Evolutionary conservation across 2,329 filamentous ascomycete species (phyloP).

Genomic region (Clonostachys chloroleuca): DNA sequence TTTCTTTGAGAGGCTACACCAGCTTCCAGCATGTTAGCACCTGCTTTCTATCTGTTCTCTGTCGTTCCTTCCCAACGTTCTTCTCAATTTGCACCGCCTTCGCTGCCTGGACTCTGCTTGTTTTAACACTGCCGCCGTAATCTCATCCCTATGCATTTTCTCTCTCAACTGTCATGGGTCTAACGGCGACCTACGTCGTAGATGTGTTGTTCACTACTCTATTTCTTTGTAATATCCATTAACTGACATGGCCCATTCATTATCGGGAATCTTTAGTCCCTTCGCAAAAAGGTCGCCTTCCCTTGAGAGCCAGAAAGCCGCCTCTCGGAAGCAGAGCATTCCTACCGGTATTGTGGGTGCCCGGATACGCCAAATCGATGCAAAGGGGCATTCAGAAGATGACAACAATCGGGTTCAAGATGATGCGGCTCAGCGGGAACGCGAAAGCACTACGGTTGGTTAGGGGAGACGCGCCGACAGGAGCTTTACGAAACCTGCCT

Average conservation of each 20-base stretch:
- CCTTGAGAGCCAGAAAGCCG: constrained; percentile 3
- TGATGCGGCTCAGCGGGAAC: constrained; percentile 8
- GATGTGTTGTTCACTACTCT: not conserved
- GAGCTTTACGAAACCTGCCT: constrained; percentile 15
- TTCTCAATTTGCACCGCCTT: too few species aligned
- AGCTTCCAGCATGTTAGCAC: too few species aligned
- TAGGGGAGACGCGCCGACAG: constrained; percentile 16
- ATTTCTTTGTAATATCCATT: not conserved
- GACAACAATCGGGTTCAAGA: not conserved
- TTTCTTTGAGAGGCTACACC: too few species aligned
- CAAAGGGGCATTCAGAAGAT: constrained; percentile 8
- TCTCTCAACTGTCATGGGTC: too few species aligned
- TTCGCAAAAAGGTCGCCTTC: constrained; percentile 1
- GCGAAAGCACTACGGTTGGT: constrained; percentile 16
- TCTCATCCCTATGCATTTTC: too few species aligned
- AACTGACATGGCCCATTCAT: constrained; percentile 7
- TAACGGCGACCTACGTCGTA: too few species aligned
- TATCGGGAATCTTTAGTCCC: constrained; percentile 3
- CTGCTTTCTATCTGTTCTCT: too few species aligned
- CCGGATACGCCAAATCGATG: constrained; percentile 19
- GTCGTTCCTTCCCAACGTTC: too few species aligned
- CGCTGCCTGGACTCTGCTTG: too few species aligned
- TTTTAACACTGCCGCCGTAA: too few species aligned
- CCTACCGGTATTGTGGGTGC: constrained; percentile 18
- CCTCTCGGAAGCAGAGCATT: constrained; percentile 7